These are phyloP conservation scores for Garcia nutans DNA, from an alignment of 345 rosid genomes.

Conservation along the genomic window DNA sequence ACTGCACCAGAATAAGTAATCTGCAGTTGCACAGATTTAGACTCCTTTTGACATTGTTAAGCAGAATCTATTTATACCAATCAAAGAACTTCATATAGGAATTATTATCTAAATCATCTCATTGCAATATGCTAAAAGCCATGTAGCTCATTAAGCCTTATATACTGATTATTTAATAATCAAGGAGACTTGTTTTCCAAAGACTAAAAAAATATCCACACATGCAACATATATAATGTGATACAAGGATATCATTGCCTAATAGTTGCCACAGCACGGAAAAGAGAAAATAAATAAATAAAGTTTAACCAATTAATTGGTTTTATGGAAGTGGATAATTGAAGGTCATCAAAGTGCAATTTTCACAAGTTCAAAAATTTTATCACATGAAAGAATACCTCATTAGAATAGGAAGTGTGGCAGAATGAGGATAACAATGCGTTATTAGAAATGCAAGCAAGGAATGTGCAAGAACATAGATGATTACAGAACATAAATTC, in stretches of 20 bases:
- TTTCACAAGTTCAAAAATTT: neutral
- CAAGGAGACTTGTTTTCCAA: neutral
- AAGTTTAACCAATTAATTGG: neutral
- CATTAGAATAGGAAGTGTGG: neutral
- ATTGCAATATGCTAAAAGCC: neutral
- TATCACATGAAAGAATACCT: neutral
- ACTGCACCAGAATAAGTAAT: constrained; percentile 74
- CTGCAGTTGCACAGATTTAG: constrained; percentile 40
- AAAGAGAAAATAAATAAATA: neutral
- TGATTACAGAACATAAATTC: neutral
- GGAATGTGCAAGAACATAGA: neutral
- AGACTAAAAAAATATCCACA: neutral
- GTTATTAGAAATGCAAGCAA: neutral
- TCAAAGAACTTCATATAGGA: neutral
- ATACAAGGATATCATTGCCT: neutral
- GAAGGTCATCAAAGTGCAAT: neutral
- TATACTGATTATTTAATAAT: neutral
- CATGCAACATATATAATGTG: neutral
- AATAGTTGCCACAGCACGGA: neutral
- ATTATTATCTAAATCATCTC: neutral
- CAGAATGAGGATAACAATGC: neutral
- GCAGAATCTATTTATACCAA: neutral
- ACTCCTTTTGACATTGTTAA: neutral
- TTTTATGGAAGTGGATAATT: neutral
- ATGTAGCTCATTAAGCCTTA: neutral